Evolutionary conservation across 495 filamentous ascomycete species (phyloP).

Genomic region (Penicillium tannophilum): DNA sequence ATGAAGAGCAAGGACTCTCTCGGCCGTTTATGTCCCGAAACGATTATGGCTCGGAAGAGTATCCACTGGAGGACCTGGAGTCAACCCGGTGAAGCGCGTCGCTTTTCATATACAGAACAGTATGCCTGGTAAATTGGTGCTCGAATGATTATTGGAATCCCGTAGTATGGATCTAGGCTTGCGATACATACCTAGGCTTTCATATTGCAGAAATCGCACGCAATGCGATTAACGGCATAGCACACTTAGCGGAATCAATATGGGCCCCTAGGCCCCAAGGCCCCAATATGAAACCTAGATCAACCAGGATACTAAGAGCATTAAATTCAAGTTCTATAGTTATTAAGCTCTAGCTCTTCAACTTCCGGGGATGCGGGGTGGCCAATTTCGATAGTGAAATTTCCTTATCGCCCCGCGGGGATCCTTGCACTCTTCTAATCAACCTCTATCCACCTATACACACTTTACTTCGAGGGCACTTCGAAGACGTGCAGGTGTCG

Average conservation of each 20-base stretch:
- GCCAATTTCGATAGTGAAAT: constrained; percentile 2
- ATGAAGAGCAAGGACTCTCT: constrained; percentile 48
- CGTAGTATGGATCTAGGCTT: background rate
- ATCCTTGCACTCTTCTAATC: background rate
- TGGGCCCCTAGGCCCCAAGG: too few species aligned
- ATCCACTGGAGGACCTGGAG: constrained; percentile 27
- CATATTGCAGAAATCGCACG: too few species aligned
- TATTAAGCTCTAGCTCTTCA: background rate
- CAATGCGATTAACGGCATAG: too few species aligned
- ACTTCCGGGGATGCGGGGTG: constrained; percentile 1
- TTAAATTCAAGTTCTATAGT: too few species aligned
- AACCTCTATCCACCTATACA: too few species aligned
- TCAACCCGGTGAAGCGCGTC: background rate
- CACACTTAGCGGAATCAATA: too few species aligned
- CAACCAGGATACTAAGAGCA: too few species aligned
- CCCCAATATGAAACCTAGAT: too few species aligned
- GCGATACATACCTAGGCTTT: too few species aligned
- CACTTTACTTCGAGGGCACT: too few species aligned
- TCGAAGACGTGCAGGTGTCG: background rate
- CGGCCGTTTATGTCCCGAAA: constrained; percentile 17
- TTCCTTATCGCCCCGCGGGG: constrained; percentile 10
- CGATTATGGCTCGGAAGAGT: constrained; percentile 22
- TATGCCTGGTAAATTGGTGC: background rate
- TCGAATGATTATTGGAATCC: background rate
- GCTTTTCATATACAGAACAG: background rate